Base-by-base conservation (phyloP, 1,139 yeast genomes). In the Blastobotrys apis region DNA sequence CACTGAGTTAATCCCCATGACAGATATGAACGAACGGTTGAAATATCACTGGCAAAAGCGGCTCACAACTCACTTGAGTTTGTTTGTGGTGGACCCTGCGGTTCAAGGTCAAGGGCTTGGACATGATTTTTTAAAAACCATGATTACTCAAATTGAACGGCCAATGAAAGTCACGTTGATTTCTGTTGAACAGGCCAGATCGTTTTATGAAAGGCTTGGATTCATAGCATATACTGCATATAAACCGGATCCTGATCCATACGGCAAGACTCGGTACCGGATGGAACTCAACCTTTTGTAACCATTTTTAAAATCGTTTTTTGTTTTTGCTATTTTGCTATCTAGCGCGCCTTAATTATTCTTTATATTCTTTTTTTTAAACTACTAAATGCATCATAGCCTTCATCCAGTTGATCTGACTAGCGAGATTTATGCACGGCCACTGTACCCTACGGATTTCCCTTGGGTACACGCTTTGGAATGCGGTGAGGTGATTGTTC, bases 41-140 rank as follows among this genome's bases (percentile, higher is more conserved):
- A 29, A 29, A 6, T 29, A 12, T 29, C 32, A 29, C n/a, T 29
- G 32, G 32, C 13, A 6, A 6, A 29, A 15, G n/a, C 6, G 6
- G n/a, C 8, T 6, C 16, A 9, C 13, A 9, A 5, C 22, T 5
- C 8, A 6, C 12, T 16, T 33, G 37, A 5, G 9, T 13, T 9
- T 22, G 15, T n/a, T 33, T 22, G 26, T 9, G 10, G 37, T 33
- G 15, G 5, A 9, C 12, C 37, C 37, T 8, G 27, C 4, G 9
- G 26, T 16, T 10, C 37, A 33, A 21, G 27, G 27, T 16, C 27
- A 20, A 5, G 36, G 36, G 8, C 8, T 33, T 9, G 36, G 36
- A 8, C 13, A 8, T 17, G 22, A 8, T 15, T 33, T 33, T 8
- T 13, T 30, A 13, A 8, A 12, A 25, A 25, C 8, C 13, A 9